Base-by-base conservation (phyloP, 2,329 filamentous ascomycete species). In the Pseudocercospora cruenta region DNA sequence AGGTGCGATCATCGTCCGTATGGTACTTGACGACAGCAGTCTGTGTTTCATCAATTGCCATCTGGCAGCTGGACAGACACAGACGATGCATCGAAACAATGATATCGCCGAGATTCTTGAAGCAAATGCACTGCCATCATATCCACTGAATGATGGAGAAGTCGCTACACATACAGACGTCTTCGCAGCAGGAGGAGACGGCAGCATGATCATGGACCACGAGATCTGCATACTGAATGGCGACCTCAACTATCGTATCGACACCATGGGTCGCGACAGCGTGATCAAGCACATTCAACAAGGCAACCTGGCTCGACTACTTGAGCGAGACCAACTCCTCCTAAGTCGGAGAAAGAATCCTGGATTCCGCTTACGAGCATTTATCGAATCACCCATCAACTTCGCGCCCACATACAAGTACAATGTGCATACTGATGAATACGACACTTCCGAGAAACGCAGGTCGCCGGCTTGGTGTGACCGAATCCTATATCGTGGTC, bases 331-430 rank as follows among this genome's bases (percentile, higher is more conserved):
- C 75, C 95, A 99, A 77, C 85, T 99, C 4, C 88, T 98, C 1
- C 90, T 97, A 0, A 94, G 93, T 12, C 88, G 91, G 64, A 91
- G 93, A 60, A 92, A 93, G 72, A 97, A 97, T 73, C 93, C 94
- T 0, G 91, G 89, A 0, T 97, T 98, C 81, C 88, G 92, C 28
- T 85, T 99, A 4, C 89, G 94, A 21, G 90, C 92, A 0, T 98
- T 99, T 78, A 89, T 90, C n/a, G 95, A 99, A 80, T 85, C 90
- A 63, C 91, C 91, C 0, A 97, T 99, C 74, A 90, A 88, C 0
- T 99, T 99, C 77, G 90, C 93, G 7, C 95, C 95, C 0, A 99
- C 95, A 0, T 99, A 99, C 84, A 99, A 99, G 78, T 99, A 99
- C 78, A 95, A 99, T 73, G 93, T 98, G 0, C 94, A 94, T 16